Evolutionary conservation across 2,329 filamentous ascomycete genomes (phyloP).

Genomic region (Hirsutella rhossiliensis): DNA sequence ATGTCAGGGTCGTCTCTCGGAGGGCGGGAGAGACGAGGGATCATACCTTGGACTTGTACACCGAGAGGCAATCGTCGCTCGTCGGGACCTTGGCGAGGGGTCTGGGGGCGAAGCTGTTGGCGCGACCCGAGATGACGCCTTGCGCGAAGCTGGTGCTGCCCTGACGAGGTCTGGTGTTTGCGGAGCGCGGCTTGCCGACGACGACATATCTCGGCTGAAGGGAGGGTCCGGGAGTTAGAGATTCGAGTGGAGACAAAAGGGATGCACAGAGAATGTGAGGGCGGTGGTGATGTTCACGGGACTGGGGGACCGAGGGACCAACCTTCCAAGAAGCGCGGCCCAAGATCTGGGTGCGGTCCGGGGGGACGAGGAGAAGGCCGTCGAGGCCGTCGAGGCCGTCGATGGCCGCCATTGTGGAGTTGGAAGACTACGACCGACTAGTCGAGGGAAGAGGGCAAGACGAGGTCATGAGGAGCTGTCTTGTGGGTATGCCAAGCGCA

Average conservation of each 20-base stretch:
- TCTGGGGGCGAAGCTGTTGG: constrained; percentile 25
- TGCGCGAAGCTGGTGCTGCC: constrained; percentile 26
- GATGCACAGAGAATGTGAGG: background rate
- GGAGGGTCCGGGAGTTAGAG: background rate
- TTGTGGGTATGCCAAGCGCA: background rate
- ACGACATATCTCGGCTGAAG: constrained; percentile 49
- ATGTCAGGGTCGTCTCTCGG: background rate
- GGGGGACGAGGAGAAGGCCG: constrained; percentile 36
- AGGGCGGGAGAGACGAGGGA: constrained; percentile 2
- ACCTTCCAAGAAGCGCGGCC: constrained; percentile 42
- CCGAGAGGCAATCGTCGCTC: constrained; percentile 34
- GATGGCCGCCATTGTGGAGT: constrained; percentile 13
- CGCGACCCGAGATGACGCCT: constrained; percentile 24
- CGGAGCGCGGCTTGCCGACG: constrained; percentile 28
- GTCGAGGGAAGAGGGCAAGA: background rate
- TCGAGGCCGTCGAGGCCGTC: constrained; percentile 29
- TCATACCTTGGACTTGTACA: constrained; percentile 44
- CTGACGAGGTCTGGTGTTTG: constrained; percentile 20
- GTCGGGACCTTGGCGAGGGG: constrained; percentile 15
- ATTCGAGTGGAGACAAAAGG: background rate
- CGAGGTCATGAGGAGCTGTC: constrained; percentile 1
- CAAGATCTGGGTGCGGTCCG: constrained; percentile 37
- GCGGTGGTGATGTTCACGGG: background rate
- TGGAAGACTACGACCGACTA: background rate
- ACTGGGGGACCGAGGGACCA: constrained; percentile 7